A percentile compares a stretch with the other conserved stretches of the same genome.
phyloP scores from a whole-genome alignment of 2,329 filamentous ascomycete species.

The Aspergillus sp. region DNA sequence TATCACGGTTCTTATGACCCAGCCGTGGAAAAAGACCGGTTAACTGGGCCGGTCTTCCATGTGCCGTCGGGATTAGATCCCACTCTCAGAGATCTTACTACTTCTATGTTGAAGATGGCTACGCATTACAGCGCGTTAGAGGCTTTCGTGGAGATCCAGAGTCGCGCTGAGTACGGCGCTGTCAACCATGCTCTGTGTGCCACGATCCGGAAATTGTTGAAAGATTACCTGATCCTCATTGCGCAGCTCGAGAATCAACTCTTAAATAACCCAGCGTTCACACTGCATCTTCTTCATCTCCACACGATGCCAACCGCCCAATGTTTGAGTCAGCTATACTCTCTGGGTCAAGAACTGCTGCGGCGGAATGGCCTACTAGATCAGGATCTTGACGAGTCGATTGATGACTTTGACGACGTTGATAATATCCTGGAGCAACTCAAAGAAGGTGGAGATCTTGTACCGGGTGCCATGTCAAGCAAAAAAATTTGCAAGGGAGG shows the following conservation, averaged over 20 bases:
- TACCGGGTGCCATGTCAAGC: slow-evolving; percentile 72
- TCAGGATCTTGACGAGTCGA: slow-evolving; percentile 64
- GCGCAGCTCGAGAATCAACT: slow-evolving; percentile 93
- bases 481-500: slow-evolving; percentile 98
- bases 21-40: slow-evolving; percentile 76
- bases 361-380: slow-evolving; percentile 85
- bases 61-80: slow-evolving; percentile 83
- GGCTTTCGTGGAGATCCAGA: slow-evolving; percentile 91
- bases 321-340: slow-evolving; percentile 87
- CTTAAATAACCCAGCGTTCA: slow-evolving; percentile 83
- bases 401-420: slow-evolving; percentile 76
- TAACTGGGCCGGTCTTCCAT: slow-evolving; percentile 77
- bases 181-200: slow-evolving; percentile 96
- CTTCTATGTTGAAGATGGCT: slow-evolving; percentile 88
- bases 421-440: slow-evolving; percentile 91
- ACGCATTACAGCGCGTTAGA: slow-evolving; percentile 90
- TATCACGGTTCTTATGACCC: slow-evolving; percentile 82
- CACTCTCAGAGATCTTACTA: slow-evolving; percentile 81
- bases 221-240: slow-evolving; percentile 90
- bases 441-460: slow-evolving; percentile 78
- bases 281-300: slow-evolving; percentile 86
- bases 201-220: slow-evolving; percentile 84
- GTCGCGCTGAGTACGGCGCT: slow-evolving; percentile 84
- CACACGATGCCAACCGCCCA: slow-evolving; percentile 87
- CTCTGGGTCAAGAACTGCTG: slow-evolving; percentile 79